These are phyloP conservation scores for Candida andamanensis DNA, from an alignment of 805 yeast genomes.

Conservation along the genomic window DNA sequence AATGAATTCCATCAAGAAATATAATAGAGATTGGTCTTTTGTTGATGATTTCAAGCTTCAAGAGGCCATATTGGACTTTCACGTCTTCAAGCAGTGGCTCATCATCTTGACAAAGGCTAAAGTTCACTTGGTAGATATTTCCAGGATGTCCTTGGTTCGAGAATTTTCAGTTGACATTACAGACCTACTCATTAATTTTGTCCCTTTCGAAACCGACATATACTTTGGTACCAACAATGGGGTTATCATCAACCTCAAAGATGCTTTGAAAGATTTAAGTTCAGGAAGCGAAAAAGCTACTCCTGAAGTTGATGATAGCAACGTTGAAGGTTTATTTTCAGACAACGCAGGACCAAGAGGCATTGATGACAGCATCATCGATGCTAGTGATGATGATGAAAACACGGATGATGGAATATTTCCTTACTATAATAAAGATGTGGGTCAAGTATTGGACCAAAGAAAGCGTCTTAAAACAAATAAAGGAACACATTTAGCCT, in stretches of 20 bases:
- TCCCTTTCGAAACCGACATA: slow-evolving; percentile 24
- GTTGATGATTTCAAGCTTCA: slow-evolving; percentile 11
- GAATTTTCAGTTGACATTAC: slow-evolving; percentile 9
- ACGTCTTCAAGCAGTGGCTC: no score
- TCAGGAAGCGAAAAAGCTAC: slow-evolving; percentile 6
- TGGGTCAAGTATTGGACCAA: slow-evolving; percentile 11
- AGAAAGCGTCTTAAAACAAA: slow-evolving; percentile 20
- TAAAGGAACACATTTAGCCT: slow-evolving; percentile 2
- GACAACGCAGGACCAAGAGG: slow-evolving; percentile 7
- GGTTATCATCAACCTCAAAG: slow-evolving; percentile 19
- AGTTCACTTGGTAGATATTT: slow-evolving; percentile 46
- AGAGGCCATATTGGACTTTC: slow-evolving; percentile 42
- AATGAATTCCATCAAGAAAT: slow-evolving; percentile 40
- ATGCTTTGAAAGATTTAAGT: slow-evolving; percentile 14
- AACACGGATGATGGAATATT: no score
- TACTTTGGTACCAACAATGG: slow-evolving; percentile 44
- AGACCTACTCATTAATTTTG: slow-evolving; percentile 27
- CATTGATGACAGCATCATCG: slow-evolving; percentile 27
- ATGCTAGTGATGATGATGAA: slow-evolving; percentile 46
- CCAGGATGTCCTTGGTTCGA: slow-evolving; percentile 22
- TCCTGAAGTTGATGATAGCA: slow-evolving; percentile 10
- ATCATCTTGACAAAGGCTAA: slow-evolving; percentile 49
- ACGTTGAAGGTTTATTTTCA: slow-evolving; percentile 1
- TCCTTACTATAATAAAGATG: slow-evolving; percentile 22
- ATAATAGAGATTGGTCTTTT: slow-evolving; percentile 32